Base-by-base conservation (phyloP, 2,329 filamentous ascomycete genomes). In the Penicillium sp. region DNA sequence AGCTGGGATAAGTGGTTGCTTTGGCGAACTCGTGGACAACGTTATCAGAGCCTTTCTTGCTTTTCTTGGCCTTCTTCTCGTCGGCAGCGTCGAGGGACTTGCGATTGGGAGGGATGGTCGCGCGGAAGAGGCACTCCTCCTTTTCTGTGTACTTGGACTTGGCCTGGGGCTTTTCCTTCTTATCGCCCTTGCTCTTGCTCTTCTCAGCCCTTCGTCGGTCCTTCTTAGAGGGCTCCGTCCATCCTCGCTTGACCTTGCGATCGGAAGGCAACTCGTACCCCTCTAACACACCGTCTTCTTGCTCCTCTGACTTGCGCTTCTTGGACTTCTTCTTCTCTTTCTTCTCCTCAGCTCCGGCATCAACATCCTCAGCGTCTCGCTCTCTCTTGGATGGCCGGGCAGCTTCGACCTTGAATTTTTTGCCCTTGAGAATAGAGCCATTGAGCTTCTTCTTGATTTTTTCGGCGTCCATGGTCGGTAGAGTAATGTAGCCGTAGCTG, bases 381-480 rank as follows among this genome's bases (percentile, higher is more conserved):
- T 79, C 80, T 72, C 65, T 81, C 80, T 87, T 85, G 67, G 87
- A 82, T 0, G 90, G 88, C 53, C 88, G 87, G 7, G 95, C 95
- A 66, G 89, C 88, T 70, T 97, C 92, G 62, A 99, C 86, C 62
- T 88, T 88, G 70, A 98, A 87, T 78, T 97, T 98, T 63, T 84
- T 84, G 9, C 95, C 95, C 74, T 90, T 95, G 60, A 99, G 80
- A 26, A 91, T 90, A 1, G 90, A 86, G 35, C 94, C 94, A 82
- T 97, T 91, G 54, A 98, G 84, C 80, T 95, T 98, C 80, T 90
- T 94, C 80, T 89, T 92, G 58, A 98, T 79, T 77, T 93, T 96
- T n/a, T 94, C 90, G 10, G 94, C 95, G 67, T 96, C 93, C 78
- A 87, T 86, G 3, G 76, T 79, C 0, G 93, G 93, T 40, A 99